These are phyloP conservation scores for Rehmannia glutinosa DNA, from an alignment of 257 asterid species.

Conservation along the genomic window DNA sequence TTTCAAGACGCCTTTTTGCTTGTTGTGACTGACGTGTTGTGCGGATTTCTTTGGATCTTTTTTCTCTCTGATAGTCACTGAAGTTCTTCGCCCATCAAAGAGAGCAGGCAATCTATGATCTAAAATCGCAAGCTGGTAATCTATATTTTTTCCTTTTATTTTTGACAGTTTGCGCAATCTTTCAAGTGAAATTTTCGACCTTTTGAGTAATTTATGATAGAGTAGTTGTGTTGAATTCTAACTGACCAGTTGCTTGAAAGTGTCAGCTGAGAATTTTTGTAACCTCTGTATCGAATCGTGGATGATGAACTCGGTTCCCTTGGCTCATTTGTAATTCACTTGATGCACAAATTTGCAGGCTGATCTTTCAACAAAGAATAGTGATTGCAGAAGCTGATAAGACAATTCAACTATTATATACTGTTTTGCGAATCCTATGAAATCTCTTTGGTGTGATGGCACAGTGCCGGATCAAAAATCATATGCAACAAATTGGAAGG, in stretches of 20 bases:
- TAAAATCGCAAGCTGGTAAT: conserved; percentile 63
- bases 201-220: neutral
- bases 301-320: neutral
- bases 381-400: conserved; percentile 20
- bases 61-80: conserved; percentile 47
- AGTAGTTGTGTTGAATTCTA: neutral
- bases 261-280: neutral
- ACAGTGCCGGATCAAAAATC: neutral
- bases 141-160: conserved; percentile 2
- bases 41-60: conserved; percentile 2
- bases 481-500: conserved; percentile 1
- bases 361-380: conserved; percentile 24
- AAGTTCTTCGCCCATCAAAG: conserved; percentile 71
- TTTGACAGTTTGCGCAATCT: neutral
- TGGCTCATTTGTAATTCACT: conserved; percentile 2
- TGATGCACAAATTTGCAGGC: conserved; percentile 34
- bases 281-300: conserved; percentile 4
- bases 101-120: conserved; percentile 48
- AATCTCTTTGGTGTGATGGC: conserved; percentile 11
- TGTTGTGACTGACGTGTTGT: neutral
- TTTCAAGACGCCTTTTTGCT: neutral
- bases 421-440: conserved; percentile 7
- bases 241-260: neutral
- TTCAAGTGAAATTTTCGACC: neutral
- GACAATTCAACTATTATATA: neutral